phyloP scores from a whole-genome alignment of 257 asterid genomes.

The Paraleonurus japonicus region DNA sequence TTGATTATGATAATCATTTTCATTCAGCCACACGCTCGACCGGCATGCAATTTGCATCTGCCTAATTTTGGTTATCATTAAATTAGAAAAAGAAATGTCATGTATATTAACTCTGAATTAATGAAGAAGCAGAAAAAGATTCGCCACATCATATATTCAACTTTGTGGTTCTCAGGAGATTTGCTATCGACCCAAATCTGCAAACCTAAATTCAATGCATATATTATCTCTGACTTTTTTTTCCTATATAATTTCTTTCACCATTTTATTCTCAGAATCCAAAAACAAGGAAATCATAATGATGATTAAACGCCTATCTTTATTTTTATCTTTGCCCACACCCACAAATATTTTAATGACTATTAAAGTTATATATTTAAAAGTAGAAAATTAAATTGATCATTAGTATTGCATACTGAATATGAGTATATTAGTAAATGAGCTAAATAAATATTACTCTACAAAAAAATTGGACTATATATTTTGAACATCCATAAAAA shows the following conservation, averaged over 20 bases:
- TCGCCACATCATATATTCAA: not conserved
- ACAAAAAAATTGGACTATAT: too few species aligned
- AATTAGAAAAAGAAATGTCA: not conserved
- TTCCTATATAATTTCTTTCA: too few species aligned
- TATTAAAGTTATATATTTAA: too few species aligned
- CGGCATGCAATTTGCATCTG: slow-evolving; percentile 1
- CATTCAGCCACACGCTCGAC: not conserved
- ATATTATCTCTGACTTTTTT: not conserved
- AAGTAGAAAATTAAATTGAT: too few species aligned
- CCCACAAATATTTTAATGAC: too few species aligned
- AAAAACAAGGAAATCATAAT: not conserved
- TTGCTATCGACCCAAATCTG: not conserved
- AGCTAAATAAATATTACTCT: too few species aligned
- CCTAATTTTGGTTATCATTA: slow-evolving; percentile 11
- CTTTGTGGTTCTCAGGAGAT: slow-evolving; percentile 12
- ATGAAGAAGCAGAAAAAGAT: not conserved
- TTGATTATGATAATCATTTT: too few species aligned
- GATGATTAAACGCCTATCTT: too few species aligned
- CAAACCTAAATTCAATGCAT: slow-evolving; percentile 7
- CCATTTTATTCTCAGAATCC: slow-evolving; percentile 2
- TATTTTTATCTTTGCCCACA: too few species aligned
- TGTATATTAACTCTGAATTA: not conserved
- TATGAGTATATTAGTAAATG: too few species aligned
- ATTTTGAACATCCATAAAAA: too few species aligned
- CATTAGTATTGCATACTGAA: too few species aligned